Base-by-base conservation (phyloP, 1,139 yeast species). In the Candida anutae region DNA sequence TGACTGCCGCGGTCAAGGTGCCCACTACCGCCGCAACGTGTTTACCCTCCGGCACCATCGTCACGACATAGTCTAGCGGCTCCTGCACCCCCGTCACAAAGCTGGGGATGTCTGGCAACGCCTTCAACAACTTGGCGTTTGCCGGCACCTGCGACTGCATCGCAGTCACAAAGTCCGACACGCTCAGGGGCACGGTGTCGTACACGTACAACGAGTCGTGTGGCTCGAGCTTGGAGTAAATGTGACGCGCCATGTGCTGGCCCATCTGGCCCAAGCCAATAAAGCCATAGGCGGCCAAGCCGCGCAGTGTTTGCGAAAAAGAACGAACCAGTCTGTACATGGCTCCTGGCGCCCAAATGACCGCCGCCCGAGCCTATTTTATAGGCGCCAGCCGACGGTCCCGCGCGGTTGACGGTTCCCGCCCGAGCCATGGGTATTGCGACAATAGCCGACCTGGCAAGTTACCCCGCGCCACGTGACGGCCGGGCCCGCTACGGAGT, bases 191-290 rank as follows among this genome's bases (percentile, higher is more conserved):
- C 14, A 55, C 51, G 9, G 62, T 54, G 43, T 72, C 78, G 39
- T 58, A 61, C 9, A 72, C 68, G 27, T 59, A 57, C 32, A 72
- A 53, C 25, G 49, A 48, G 37, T 70, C 76, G 11, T 40, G 32
- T 1, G 62, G 51, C 20, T 53, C 55, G 34, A 68, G 50, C 34
- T 67, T 56, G 29, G 57, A 50, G 38, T 66, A 62, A 21, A 73
- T 56, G 38, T 73, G 76, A 37, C 64, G 54, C 13, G 77, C 77
- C 79, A 73, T 73, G 37, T 69, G 70, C 34, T 66, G 68, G 32
- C 79, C 76, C 79, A 73, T 73, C 34, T 69, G 69, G 13, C 79
- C 79, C 16, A 73, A 57, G 10, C 79, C 79, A 25, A 73, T 62
- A 48, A 72, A 72, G 13, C 77, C 79, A 40, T 61, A 64, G 33